These are phyloP conservation scores for Glutinoglossum americanum DNA, from an alignment of 495 filamentous ascomycete species.

Conservation along the genomic window DNA sequence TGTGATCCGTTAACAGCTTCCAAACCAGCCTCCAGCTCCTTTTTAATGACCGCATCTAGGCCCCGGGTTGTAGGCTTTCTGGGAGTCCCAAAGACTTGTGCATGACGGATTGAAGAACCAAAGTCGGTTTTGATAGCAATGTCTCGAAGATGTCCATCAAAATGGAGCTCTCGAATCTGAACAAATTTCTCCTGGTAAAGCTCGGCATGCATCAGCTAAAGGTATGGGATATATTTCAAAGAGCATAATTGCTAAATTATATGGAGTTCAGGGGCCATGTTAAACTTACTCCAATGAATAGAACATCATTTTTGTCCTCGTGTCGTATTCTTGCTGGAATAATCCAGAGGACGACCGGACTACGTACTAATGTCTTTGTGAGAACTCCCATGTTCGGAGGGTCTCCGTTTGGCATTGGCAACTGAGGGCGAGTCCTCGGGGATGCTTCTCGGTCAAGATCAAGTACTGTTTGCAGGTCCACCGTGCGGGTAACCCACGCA, in stretches of 20 bases:
- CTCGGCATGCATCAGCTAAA: neutral
- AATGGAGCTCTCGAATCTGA: constrained; percentile 44
- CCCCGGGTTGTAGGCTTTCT: constrained; percentile 10
- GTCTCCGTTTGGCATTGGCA: constrained; percentile 3
- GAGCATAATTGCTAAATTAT: neutral
- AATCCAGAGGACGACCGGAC: constrained; percentile 55
- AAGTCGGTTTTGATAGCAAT: constrained; percentile 56
- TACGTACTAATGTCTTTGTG: constrained; percentile 53
- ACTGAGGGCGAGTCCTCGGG: constrained; percentile 8
- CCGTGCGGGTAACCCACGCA: constrained; percentile 32
- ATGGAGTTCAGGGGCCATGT: neutral
- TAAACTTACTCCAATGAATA: constrained; percentile 55
- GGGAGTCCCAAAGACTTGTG: constrained; percentile 32
- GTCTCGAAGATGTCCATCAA: constrained; percentile 43
- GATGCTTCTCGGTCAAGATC: constrained; percentile 11
- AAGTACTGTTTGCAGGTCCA: constrained; percentile 22
- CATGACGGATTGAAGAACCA: constrained; percentile 43
- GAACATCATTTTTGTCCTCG: constrained; percentile 55
- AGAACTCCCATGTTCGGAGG: constrained; percentile 43
- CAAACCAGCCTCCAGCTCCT: constrained; percentile 4
- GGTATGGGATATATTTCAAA: neutral
- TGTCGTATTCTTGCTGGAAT: constrained; percentile 58
- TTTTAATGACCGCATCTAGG: constrained; percentile 8
- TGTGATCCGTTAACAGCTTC: constrained; percentile 6
- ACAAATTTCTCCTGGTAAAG: constrained; percentile 34